Percentiles rank a stretch among this genome's conserved stretches.
phyloP scores from a whole-genome alignment of 2,329 filamentous ascomycete species.

The Exutisphaerella laricina region DNA sequence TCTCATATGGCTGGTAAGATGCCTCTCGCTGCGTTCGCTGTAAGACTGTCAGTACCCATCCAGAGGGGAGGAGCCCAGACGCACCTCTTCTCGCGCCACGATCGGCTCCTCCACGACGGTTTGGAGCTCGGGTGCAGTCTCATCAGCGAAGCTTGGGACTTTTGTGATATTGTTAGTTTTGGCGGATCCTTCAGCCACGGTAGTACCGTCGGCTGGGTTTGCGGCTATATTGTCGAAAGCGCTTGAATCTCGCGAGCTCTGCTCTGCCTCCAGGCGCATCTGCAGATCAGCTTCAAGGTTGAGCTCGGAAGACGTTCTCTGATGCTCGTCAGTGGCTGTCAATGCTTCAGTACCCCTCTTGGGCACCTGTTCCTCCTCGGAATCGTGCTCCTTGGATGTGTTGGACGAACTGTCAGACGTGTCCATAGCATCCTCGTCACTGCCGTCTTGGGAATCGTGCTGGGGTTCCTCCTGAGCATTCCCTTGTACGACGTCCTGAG shows the following conservation, averaged over 20 bases:
- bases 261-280: slow-evolving; percentile 1
- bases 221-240: too few relatives aligned
- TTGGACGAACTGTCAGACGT: slow-evolving; percentile 14
- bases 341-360: not conserved
- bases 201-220: not conserved
- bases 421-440: slow-evolving; percentile 23
- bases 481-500: too few relatives aligned
- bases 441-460: too few relatives aligned
- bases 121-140: slow-evolving; percentile 39
- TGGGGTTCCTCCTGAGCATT: too few relatives aligned
- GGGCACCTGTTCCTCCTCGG: slow-evolving; percentile 10
- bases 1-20: slow-evolving; percentile 63
- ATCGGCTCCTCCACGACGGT: slow-evolving; percentile 17
- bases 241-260: not conserved
- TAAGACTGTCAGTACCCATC: slow-evolving; percentile 9
- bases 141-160: slow-evolving; percentile 26
- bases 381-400: slow-evolving; percentile 5
- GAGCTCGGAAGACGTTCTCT: not conserved
- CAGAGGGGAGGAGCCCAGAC: slow-evolving; percentile 14
- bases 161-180: not conserved
- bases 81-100: slow-evolving; percentile 13
- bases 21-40: slow-evolving; percentile 4
- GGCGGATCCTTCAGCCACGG: too few relatives aligned
- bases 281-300: slow-evolving; percentile 1
- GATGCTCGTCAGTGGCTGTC: not conserved